Conservation (phyloP, 2,329 filamentous ascomycete genomes). For the Talaromyces sp. region DNA sequence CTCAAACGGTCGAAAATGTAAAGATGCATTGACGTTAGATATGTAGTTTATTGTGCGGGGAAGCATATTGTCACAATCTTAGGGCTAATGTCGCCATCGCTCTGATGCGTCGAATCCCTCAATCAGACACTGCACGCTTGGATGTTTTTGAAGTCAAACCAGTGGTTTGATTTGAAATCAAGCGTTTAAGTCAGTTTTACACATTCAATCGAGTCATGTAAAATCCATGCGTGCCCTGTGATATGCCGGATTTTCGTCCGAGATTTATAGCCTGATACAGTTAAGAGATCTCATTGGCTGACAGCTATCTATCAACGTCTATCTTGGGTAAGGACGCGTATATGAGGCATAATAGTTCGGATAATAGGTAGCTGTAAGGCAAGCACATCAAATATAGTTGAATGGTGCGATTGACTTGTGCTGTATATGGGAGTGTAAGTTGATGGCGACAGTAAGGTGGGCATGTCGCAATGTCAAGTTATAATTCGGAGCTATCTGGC, state of each 20-base stretch:
- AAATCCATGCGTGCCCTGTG: neutral
- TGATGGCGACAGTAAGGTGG: neutral
- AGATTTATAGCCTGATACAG: neutral
- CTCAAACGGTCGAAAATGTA: neutral
- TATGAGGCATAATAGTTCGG: neutral
- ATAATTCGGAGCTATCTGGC: too few relatives aligned
- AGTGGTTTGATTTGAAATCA: constrained; percentile 5
- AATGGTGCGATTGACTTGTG: neutral
- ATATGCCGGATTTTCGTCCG: neutral
- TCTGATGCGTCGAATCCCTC: neutral
- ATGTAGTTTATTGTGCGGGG: constrained; percentile 1
- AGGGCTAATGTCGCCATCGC: constrained; percentile 12
- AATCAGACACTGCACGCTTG: neutral
- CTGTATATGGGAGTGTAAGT: neutral
- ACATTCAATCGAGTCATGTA: neutral
- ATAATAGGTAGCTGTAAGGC: neutral
- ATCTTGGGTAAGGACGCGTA: neutral
- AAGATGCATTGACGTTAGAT: neutral
- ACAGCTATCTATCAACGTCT: neutral
- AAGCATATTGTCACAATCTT: constrained; percentile 4
- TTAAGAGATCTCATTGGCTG: neutral
- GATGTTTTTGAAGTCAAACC: too few relatives aligned
- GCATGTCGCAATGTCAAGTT: neutral
- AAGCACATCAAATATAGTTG: neutral
- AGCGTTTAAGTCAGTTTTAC: neutral